These are phyloP conservation scores for Hypomontagnella submonticulosa DNA, from an alignment of 495 filamentous ascomycete species.

Conservation along the genomic window DNA sequence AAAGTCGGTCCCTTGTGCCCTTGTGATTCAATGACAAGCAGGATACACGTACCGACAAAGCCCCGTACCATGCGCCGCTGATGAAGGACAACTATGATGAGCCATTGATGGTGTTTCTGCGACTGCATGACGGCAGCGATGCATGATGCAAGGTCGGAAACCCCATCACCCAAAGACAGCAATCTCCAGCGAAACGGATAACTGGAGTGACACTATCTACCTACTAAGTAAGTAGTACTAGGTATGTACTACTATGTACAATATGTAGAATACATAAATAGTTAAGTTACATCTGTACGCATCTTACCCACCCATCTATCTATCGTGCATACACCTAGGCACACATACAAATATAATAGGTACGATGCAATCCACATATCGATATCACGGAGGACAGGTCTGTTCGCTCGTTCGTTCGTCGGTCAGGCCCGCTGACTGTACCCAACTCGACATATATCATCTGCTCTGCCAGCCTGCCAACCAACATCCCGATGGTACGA, in stretches of 20 bases:
- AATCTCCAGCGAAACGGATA: slow-evolving; percentile 13
- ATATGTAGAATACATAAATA: too few species aligned
- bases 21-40: background rate
- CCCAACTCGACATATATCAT: slow-evolving; percentile 7
- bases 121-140: slow-evolving; percentile 41
- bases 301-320: slow-evolving; percentile 1
- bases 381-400: background rate
- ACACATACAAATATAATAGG: background rate
- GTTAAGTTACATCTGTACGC: background rate
- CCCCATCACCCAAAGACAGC: slow-evolving; percentile 34
- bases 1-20: background rate
- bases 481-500: slow-evolving; percentile 6
- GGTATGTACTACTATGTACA: too few species aligned
- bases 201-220: slow-evolving; percentile 8
- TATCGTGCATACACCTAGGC: background rate
- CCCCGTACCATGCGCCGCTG: too few species aligned
- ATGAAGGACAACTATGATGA: background rate
- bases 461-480: slow-evolving; percentile 3
- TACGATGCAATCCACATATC: background rate
- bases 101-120: slow-evolving; percentile 11
- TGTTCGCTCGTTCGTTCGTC: background rate
- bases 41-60: too few species aligned
- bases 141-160: slow-evolving; percentile 43
- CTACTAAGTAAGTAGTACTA: background rate
- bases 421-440: slow-evolving; percentile 32